These are phyloP conservation scores for Murraya koenigii DNA, from an alignment of 345 rosid genomes.

Conservation along the genomic window DNA sequence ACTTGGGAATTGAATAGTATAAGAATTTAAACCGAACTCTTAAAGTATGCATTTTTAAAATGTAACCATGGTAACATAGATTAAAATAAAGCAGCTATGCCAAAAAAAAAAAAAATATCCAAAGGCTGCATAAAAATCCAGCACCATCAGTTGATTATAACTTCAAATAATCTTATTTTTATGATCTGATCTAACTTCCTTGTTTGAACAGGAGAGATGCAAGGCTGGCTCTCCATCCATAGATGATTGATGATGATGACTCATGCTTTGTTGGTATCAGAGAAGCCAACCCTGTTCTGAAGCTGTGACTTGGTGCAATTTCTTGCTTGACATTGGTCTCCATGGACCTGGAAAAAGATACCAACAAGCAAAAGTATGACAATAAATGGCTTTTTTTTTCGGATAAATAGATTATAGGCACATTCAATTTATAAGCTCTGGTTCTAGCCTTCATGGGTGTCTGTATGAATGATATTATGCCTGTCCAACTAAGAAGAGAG, in stretches of 20 bases:
- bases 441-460: neutral
- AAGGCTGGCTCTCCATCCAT: conserved; percentile 67
- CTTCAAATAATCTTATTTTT: neutral
- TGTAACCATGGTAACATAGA: no score
- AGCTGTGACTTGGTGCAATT: conserved; percentile 29
- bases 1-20: no score
- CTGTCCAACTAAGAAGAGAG: neutral
- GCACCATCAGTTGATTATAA: conserved; percentile 4
- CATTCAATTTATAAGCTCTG: neutral
- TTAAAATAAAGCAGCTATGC: no score
- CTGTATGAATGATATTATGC: neutral
- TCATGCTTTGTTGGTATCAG: conserved; percentile 53
- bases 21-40: no score
- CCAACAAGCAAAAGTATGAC: conserved; percentile 5
- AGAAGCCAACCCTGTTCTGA: conserved; percentile 45
- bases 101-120: neutral
- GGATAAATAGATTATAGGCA: neutral
- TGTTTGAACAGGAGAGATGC: conserved; percentile 74
- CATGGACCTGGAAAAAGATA: conserved; percentile 37
- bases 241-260: conserved; percentile 48
- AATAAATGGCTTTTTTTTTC: neutral
- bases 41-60: no score
- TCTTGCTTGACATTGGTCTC: conserved; percentile 38
- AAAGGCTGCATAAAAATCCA: neutral
- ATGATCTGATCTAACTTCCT: conserved; percentile 31